phyloP scores from a whole-genome alignment of 2,329 filamentous ascomycete species.

The Ilyonectria robusta region DNA sequence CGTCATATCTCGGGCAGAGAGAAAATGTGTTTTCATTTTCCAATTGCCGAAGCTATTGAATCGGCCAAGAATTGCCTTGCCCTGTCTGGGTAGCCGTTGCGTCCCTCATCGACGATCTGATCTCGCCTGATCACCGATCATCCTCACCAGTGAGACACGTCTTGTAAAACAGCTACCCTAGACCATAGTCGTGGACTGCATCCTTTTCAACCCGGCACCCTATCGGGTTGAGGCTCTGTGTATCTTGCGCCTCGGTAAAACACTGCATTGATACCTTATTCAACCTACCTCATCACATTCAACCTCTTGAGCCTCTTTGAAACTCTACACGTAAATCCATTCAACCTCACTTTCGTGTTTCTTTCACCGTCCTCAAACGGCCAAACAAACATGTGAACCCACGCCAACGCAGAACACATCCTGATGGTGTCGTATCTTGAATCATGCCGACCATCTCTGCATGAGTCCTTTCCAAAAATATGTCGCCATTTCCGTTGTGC shows the following conservation, averaged over 20 bases:
- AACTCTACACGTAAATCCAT: neutral
- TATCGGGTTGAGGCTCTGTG: neutral
- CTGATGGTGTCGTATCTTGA: neutral
- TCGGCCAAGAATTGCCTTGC: constrained; percentile 3
- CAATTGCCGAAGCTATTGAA: neutral
- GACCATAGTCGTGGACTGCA: neutral
- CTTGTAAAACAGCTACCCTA: neutral
- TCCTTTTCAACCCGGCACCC: too few relatives aligned
- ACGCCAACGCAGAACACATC: neutral
- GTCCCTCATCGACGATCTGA: neutral
- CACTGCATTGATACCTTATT: neutral
- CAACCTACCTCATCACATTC: neutral
- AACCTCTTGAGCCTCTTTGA: neutral
- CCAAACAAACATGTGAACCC: neutral
- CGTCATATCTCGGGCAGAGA: constrained; percentile 3
- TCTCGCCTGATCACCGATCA: neutral
- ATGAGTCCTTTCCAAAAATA: neutral
- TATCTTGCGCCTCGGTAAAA: too few relatives aligned
- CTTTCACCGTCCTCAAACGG: neutral
- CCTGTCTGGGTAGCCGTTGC: neutral
- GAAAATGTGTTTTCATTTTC: neutral
- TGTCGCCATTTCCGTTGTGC: neutral
- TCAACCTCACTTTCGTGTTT: too few relatives aligned
- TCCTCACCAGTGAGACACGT: neutral
- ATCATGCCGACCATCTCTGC: neutral